Conservation (phyloP, 352 stramenopile species). For the Phytophthora cactorum region DNA sequence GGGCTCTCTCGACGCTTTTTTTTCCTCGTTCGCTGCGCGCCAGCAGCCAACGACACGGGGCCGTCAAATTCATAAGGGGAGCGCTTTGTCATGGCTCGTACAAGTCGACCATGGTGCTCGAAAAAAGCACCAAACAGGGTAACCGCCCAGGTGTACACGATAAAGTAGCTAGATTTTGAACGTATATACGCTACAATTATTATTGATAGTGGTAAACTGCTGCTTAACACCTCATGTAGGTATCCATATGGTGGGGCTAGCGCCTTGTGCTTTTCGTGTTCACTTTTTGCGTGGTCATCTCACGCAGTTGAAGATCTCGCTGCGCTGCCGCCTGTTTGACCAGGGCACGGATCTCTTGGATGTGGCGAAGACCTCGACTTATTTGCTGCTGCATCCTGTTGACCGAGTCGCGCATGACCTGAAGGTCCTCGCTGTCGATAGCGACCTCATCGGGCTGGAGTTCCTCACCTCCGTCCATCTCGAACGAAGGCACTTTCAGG, state of each 20-base stretch:
- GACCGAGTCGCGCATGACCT: slow-evolving; percentile 35
- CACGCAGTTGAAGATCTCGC: slow-evolving; percentile 7
- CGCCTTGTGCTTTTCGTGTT: background rate
- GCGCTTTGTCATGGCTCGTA: slow-evolving; percentile 39
- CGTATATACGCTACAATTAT: slow-evolving; percentile 15
- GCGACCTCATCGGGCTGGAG: slow-evolving; percentile 14
- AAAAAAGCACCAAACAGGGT: background rate
- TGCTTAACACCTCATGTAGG: slow-evolving; percentile 15
- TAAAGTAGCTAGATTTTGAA: slow-evolving; percentile 7
- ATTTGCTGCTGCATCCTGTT: slow-evolving; percentile 39
- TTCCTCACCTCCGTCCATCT: slow-evolving; percentile 8
- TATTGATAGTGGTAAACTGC: too few relatives aligned
- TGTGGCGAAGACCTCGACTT: slow-evolving; percentile 28
- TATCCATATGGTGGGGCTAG: slow-evolving; percentile 1
- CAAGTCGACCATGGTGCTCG: background rate
- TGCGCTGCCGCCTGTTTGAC: slow-evolving; percentile 21
- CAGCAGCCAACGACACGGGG: slow-evolving; percentile 5
- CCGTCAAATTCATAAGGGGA: slow-evolving; percentile 46
- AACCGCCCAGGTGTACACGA: slow-evolving; percentile 18
- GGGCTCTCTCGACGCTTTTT: slow-evolving; percentile 28
- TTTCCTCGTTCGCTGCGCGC: slow-evolving; percentile 23
- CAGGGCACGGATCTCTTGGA: slow-evolving; percentile 36
- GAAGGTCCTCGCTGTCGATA: slow-evolving; percentile 26
- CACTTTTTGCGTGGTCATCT: background rate
- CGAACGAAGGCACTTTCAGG: too few relatives aligned